phyloP scores from a whole-genome alignment of 345 rosid species.

The Leavenworthia alabamica region DNA sequence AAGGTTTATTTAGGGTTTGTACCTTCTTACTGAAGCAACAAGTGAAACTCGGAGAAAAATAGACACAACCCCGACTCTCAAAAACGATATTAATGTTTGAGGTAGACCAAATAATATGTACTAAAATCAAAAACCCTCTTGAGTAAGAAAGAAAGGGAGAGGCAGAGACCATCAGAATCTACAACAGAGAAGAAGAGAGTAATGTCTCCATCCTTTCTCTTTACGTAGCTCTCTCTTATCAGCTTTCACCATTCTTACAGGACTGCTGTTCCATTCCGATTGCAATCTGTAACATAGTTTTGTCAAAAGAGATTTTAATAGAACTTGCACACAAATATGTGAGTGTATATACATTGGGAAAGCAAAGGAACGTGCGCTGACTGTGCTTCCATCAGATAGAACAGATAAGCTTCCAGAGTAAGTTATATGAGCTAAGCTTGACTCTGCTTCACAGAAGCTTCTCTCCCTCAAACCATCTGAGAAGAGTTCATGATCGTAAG shows the following conservation, averaged over 20 bases:
- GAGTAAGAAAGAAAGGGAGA: conserved; percentile 1
- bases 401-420: conserved; percentile 66
- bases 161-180: conserved; percentile 56
- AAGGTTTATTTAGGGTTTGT: too few species aligned
- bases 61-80: too few species aligned
- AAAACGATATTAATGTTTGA: too few species aligned
- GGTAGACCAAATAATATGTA: too few species aligned
- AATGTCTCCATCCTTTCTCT: conserved; percentile 46
- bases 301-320: background rate
- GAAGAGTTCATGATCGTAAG: conserved; percentile 18
- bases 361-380: conserved; percentile 74
- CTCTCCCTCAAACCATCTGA: conserved; percentile 39
- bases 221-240: conserved; percentile 42
- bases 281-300: conserved; percentile 49
- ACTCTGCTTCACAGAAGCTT: conserved; percentile 46
- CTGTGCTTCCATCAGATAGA: conserved; percentile 79
- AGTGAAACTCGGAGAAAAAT: too few species aligned
- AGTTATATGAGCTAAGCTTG: conserved; percentile 40
- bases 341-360: conserved; percentile 56
- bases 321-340: background rate
- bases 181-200: conserved; percentile 62
- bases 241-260: conserved; percentile 63
- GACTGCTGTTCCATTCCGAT: conserved; percentile 81
- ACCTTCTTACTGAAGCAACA: too few species aligned
- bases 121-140: too few species aligned